Evolutionary conservation across 495 filamentous ascomycete species (phyloP), one percentile per base, ranked within the genome.

Genomic region (Penicillium turbatum): DNA sequence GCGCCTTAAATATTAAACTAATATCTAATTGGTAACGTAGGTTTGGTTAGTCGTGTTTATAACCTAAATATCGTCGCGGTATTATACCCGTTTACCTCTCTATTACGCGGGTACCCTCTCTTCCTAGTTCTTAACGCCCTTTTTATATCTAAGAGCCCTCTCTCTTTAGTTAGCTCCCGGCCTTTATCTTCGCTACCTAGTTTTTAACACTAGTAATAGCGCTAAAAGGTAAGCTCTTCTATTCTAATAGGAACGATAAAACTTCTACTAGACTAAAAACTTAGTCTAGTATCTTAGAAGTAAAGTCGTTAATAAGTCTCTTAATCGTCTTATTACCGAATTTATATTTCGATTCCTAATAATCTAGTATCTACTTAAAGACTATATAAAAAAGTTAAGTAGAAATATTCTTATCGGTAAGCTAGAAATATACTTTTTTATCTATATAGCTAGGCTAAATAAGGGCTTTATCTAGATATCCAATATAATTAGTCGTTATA

Each of bases 401-500:
- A 5, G 54, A 53, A 27, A 57, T 61, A 15, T 45, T 51, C 15
- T 51, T 15, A 49, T 56, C 42, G 43, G 54, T 30, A 36, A 53
- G 50, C 34, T 61, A 40, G 32, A 57, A 61, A 57, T 45, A 21
- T n/a, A 61, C 38, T 38, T 57, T 56, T 40, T 48, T 54, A n/a
- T 89, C 83, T 17, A 86, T 78, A 27, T 84, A 77, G 2, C 86
- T 83, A 29, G 84, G 82, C 2, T 84, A 79, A 59, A 87, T 84
- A 5, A 88, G 72, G 2, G 84, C 85, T 53, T 78, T 72, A 61
- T 88, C 86, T 7, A 86, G 71, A 51, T 82, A 79, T 48, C 86
- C 82, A 7, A 79, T 49, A 57, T 86, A 80, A 60, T 88, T 88
- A 44, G 85, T 87, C 7, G 86, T 88, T 83, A 88, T 88, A 55